Conservation (phyloP, 2,329 filamentous ascomycete genomes). For the Sarocladium oryzae region DNA sequence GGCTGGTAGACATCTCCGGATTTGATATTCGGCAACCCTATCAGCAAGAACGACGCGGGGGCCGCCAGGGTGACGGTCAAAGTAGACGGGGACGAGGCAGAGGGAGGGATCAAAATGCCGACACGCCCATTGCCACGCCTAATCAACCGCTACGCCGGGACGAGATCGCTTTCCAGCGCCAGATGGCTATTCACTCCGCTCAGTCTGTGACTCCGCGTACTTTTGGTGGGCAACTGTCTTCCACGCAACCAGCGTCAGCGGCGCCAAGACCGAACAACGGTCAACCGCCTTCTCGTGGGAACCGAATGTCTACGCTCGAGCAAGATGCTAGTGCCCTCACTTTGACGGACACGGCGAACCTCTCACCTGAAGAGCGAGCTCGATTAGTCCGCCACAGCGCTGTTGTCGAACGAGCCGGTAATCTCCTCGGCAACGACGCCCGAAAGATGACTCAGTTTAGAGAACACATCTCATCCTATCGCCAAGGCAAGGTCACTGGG, state of each 20-base stretch:
- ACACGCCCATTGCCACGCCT: constrained; percentile 69
- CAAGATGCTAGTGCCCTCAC: constrained; percentile 43
- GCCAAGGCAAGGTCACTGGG: constrained; percentile 61
- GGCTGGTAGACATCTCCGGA: constrained; percentile 76
- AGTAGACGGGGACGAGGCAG: constrained; percentile 37
- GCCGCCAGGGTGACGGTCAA: constrained; percentile 33
- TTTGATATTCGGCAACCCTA: constrained; percentile 78
- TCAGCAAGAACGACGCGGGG: constrained; percentile 50
- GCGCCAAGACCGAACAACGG: constrained; percentile 16
- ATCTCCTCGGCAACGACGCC: constrained; percentile 70
- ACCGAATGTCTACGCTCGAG: neutral
- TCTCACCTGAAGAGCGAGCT: constrained; percentile 73
- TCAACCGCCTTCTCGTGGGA: constrained; percentile 13
- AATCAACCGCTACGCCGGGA: constrained; percentile 71
- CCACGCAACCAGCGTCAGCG: constrained; percentile 17
- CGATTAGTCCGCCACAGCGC: constrained; percentile 73
- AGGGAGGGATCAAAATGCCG: constrained; percentile 81
- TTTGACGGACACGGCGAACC: constrained; percentile 35
- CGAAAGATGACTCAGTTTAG: constrained; percentile 75
- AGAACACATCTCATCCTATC: constrained; percentile 70
- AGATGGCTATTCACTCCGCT: constrained; percentile 83
- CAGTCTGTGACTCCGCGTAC: constrained; percentile 73
- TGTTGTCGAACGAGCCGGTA: constrained; percentile 78
- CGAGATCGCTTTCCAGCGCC: constrained; percentile 84
- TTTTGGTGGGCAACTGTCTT: constrained; percentile 77